Conservation (phyloP, 2,329 filamentous ascomycete genomes). For the Fusarium sp. region DNA sequence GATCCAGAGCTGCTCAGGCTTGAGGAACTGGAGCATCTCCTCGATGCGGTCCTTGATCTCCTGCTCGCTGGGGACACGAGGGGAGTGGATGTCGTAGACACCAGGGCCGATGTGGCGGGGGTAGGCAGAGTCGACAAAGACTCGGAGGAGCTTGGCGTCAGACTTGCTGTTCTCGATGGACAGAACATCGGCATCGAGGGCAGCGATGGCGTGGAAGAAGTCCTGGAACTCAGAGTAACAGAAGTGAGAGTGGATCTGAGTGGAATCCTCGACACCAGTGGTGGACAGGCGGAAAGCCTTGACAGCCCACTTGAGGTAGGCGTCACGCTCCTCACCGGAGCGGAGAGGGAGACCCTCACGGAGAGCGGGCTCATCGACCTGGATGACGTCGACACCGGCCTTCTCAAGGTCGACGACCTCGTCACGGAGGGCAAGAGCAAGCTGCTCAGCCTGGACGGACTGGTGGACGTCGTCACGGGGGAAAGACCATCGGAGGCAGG, state of each 20-base stretch:
- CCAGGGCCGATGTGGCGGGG: conserved; percentile 98
- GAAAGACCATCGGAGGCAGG: conserved; percentile 99
- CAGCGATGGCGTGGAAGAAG: conserved; percentile 99
- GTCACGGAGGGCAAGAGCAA: conserved; percentile 96
- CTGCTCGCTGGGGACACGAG: conserved; percentile 94
- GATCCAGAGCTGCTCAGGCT: conserved; percentile 99
- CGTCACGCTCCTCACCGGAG: conserved; percentile 91
- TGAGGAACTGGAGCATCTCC: conserved; percentile 98
- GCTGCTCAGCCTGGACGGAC: conserved; percentile 98
- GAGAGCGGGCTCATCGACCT: conserved; percentile 98
- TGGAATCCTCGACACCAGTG: conserved; percentile 91
- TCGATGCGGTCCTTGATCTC: conserved; percentile 98
- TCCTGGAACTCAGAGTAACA: conserved; percentile 99
- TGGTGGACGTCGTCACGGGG: conserved; percentile 99
- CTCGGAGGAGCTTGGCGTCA: conserved; percentile 98
- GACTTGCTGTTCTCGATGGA: conserved; percentile 99
- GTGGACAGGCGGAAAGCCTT: conserved; percentile 97
- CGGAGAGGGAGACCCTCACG: conserved; percentile 99
- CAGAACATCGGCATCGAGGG: conserved; percentile 96
- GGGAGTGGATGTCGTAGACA: conserved; percentile 99
- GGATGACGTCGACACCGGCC: conserved; percentile 96
- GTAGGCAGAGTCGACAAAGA: conserved; percentile 98
- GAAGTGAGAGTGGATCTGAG: conserved; percentile 99
- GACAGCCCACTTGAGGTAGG: conserved; percentile 97
- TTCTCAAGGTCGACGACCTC: conserved; percentile 98